Evolutionary conservation across 208 protist genomes (phyloP).

Genomic region (Sergeia podlipaevii): DNA sequence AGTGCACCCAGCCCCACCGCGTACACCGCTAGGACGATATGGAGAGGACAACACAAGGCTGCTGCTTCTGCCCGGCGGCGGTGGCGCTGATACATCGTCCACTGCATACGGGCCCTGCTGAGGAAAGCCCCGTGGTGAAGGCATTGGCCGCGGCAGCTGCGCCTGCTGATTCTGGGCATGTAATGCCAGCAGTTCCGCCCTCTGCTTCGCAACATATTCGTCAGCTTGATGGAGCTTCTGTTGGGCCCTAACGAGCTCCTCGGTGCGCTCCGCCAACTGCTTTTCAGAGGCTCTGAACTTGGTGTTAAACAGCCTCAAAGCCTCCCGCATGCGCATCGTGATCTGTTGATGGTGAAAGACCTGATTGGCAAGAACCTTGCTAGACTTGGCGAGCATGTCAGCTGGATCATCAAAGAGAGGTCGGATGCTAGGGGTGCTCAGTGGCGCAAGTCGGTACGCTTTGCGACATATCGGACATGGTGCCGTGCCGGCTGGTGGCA

Average conservation of each 20-base stretch:
- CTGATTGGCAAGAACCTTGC: constrained; percentile 50
- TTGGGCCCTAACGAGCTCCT: constrained; percentile 15
- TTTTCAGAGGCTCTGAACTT: constrained; percentile 31
- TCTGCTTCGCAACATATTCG: not conserved
- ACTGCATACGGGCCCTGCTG: no score
- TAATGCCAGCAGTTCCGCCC: not conserved
- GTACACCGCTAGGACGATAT: not conserved
- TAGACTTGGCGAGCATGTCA: constrained; percentile 17
- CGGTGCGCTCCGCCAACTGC: constrained; percentile 14
- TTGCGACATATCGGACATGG: constrained; percentile 70
- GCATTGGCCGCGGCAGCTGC: not conserved
- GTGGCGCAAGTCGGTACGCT: constrained; percentile 33
- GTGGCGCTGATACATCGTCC: not conserved
- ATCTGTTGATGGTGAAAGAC: constrained; percentile 54
- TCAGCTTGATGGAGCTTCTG: constrained; percentile 20
- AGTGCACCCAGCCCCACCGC: no score
- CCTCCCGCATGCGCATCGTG: constrained; percentile 56
- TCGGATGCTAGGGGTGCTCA: constrained; percentile 31
- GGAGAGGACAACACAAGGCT: not conserved
- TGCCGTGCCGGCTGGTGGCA: constrained; percentile 23
- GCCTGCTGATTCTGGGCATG: not conserved
- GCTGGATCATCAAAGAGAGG: constrained; percentile 38
- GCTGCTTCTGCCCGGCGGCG: not conserved
- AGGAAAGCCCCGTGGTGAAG: not conserved
- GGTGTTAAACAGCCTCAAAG: constrained; percentile 51